Conservation (phyloP, 2,329 filamentous ascomycete species). For the Penicillium nordicum region DNA sequence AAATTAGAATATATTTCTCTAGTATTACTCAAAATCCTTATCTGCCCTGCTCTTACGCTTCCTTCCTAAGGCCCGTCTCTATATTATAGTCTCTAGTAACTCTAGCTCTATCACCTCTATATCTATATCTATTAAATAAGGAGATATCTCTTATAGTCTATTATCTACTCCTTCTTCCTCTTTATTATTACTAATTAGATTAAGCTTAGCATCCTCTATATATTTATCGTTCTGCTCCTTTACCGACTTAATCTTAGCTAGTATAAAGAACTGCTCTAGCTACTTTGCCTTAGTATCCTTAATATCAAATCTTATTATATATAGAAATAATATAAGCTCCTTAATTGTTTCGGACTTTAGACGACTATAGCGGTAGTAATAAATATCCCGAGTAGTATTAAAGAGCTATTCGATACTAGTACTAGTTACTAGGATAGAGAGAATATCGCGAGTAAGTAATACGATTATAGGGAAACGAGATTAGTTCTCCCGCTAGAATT, state of each 20-base stretch:
- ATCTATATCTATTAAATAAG: too few relatives aligned
- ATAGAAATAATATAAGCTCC: background rate
- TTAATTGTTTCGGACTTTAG: background rate
- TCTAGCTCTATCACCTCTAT: background rate
- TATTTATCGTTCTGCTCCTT: background rate
- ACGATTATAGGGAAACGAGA: background rate
- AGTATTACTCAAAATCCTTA: too few relatives aligned
- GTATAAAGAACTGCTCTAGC: background rate
- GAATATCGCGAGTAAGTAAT: background rate
- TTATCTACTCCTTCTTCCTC: too few relatives aligned
- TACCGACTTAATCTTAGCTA: background rate
- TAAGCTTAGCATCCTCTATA: too few relatives aligned
- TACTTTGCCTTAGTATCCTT: background rate
- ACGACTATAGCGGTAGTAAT: background rate
- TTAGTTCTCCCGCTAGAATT: background rate
- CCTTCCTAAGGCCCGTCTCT: too few relatives aligned
- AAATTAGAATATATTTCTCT: too few relatives aligned
- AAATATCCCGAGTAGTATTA: background rate
- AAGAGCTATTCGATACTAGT: background rate
- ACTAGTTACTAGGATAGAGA: background rate
- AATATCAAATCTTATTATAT: background rate
- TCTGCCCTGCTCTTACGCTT: too few relatives aligned
- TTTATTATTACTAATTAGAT: too few relatives aligned
- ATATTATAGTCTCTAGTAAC: too few relatives aligned
- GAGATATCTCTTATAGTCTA: too few relatives aligned